Evolutionary conservation across 2,329 filamentous ascomycete genomes (phyloP), one percentile per base, ranked within the genome.

Genomic region (Pestalotiopsis sp.): DNA sequence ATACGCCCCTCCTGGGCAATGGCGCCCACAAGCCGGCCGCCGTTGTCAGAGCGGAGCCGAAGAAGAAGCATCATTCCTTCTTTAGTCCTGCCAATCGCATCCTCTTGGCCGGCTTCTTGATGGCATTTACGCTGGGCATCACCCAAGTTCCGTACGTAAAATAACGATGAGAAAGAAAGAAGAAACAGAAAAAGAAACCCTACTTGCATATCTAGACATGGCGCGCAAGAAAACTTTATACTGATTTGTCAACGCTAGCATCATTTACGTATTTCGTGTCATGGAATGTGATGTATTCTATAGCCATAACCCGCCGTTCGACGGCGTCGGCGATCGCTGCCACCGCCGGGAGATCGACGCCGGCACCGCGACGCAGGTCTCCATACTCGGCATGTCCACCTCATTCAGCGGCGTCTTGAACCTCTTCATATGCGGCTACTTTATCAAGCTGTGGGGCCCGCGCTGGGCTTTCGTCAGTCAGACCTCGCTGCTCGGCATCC

Each of bases 281-380:
- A 93, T 93, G 90, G 89, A 89, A 64, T 93, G 91, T 78, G 89
- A 93, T 67, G 85, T 87, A 65, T 93, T 89, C 76, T 93, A 93
- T 78, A 80, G 84, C 45, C 81, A 81, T 2, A 87, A 92, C 73
- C 83, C 86, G 13, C 83, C 85, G 0, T 87, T 81, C 64, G 72
- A 79, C 11, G 84, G 83, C 1, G 73, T 77, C 4, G 82, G 82
- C 4, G 86, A 90, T 69, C 83, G 87, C 17, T 93, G 91, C 75
- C 84, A 83, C 61, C 83, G 85, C 41, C 87, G 87, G 67, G 86
- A 88, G 70, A 91, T 93, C 69, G 86, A 91, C 61, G 89, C 90
- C 1, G 84, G 85, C 23, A 92, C 90, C 1, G 90, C 91, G 0
- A 82, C 82, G 1, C 85, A 91, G 66, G 87, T 90, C 41, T 87